Conservation (phyloP, 2,329 filamentous ascomycete species). For the Pseudogymnoascus sp. region DNA sequence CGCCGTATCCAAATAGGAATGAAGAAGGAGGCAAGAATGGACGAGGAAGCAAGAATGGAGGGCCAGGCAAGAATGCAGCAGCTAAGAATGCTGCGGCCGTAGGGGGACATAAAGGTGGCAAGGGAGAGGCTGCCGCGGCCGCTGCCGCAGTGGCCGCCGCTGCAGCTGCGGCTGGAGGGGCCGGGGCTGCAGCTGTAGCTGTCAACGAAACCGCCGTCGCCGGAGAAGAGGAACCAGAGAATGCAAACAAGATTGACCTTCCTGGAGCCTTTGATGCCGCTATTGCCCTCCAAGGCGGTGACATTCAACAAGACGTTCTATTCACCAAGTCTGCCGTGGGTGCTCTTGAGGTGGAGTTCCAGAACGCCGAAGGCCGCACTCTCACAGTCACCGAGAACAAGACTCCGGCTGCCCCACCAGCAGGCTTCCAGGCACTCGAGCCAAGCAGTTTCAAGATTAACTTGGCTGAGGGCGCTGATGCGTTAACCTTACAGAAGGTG, state of each 20-base stretch:
- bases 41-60: no score
- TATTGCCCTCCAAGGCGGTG: conserved; percentile 27
- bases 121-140: not conserved
- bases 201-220: conserved; percentile 13
- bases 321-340: conserved; percentile 29
- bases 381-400: conserved; percentile 33
- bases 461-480: conserved; percentile 27
- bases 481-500: conserved; percentile 32
- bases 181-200: conserved; percentile 16
- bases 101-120: not conserved
- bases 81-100: not conserved
- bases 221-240: conserved; percentile 16
- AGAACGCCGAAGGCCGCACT: conserved; percentile 29
- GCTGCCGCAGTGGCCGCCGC: conserved; percentile 17
- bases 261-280: conserved; percentile 26
- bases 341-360: conserved; percentile 34
- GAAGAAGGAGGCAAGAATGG: not conserved
- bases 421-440: conserved; percentile 33
- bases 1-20: conserved; percentile 1
- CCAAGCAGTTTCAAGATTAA: conserved; percentile 31
- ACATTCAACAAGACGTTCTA: conserved; percentile 29
- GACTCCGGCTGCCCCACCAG: conserved; percentile 29
- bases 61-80: not conserved
- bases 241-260: conserved; percentile 28
- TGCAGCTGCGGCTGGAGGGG: conserved; percentile 18